phyloP scores from a whole-genome alignment of 1,139 yeast species.

The Saccharomycopsis crataegensis region DNA sequence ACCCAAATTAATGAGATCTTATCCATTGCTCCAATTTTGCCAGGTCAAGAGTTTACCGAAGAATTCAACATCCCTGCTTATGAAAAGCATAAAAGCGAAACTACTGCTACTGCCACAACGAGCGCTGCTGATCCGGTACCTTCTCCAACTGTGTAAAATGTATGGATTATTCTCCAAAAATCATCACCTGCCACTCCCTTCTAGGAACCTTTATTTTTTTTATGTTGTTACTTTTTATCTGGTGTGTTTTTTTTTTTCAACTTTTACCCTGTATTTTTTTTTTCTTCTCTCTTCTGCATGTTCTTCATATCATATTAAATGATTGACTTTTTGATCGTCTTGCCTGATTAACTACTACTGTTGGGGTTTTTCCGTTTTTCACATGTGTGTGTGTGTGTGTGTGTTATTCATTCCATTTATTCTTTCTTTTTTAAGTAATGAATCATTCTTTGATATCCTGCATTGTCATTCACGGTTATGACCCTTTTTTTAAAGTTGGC shows the following conservation, averaged over 20 bases:
- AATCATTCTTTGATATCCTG: too few relatives aligned
- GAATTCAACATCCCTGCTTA: constrained; percentile 65
- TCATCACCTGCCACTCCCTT: neutral
- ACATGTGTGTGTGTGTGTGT: too few relatives aligned
- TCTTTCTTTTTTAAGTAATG: too few relatives aligned
- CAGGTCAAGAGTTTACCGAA: constrained; percentile 63
- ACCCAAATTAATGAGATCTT: constrained; percentile 47
- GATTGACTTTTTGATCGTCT: too few relatives aligned
- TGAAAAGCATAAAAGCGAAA: constrained; percentile 31
- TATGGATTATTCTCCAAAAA: neutral
- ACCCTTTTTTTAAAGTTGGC: too few relatives aligned
- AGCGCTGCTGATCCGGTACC: constrained; percentile 4
- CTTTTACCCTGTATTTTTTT: neutral
- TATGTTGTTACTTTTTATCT: neutral
- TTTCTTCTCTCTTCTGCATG: neutral
- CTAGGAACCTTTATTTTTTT: neutral
- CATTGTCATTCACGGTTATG: too few relatives aligned
- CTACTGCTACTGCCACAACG: constrained; percentile 2
- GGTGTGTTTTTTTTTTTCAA: neutral
- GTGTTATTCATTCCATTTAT: too few relatives aligned
- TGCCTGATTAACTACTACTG: too few relatives aligned
- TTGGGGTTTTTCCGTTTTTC: too few relatives aligned
- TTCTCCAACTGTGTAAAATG: neutral
- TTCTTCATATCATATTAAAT: neutral
- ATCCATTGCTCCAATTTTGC: constrained; percentile 64